Base-by-base conservation (phyloP, 1,284 basidiomycete species). In the Microbotryum silenes-acaulis region DNA sequence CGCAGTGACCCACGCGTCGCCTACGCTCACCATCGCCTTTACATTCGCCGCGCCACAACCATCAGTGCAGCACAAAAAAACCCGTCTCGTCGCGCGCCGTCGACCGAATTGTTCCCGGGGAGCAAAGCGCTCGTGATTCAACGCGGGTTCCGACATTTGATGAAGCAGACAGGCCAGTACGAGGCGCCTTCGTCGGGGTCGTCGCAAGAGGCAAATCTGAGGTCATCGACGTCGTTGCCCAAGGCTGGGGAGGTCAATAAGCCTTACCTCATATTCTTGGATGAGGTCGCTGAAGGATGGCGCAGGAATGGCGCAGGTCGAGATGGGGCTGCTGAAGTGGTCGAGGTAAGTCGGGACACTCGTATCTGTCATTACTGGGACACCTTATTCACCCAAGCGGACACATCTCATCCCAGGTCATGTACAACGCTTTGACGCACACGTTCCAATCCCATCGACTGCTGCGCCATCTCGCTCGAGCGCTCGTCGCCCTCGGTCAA, bases 401-500 rank as follows among this genome's bases (percentile, higher is more conserved):
- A 7, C 7, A 31, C 31, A 20, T 16, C 27, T 51, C 44, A 21
- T 33, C 9, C 20, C 69, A 91, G 83, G 80, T 89, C 18, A 79
- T 96, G 1, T 92, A 90, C 87, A 91, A 90, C 89, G 86, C 89
- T 2, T 91, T 89, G 10, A 84, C 85, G 21, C 81, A 91, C 25
- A 96, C 91, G 0, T 94, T 96, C 79, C 91, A 94, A 72, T 92
- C 89, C 1, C 86, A 86, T 67, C 82, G 84, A 9, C 78, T 94
- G 18, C 81, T 89, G 60, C 85, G 91, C 0, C 88, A 93, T 74
- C 85, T 94, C 78, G 82, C 83, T 18, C 84, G 85, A 1, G 75
- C 92, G 0, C 77, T 88, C 9, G 55, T 66, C 31, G 79, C 85
- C 7, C 79, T 82, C 0, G 85, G 85, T 5, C 49, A 31, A n/a